Percentiles rank a stretch among this genome's conserved stretches.
Evolutionary conservation across 306 rosid genomes (phyloP).

Genomic region (Citrullus colocynthis): DNA sequence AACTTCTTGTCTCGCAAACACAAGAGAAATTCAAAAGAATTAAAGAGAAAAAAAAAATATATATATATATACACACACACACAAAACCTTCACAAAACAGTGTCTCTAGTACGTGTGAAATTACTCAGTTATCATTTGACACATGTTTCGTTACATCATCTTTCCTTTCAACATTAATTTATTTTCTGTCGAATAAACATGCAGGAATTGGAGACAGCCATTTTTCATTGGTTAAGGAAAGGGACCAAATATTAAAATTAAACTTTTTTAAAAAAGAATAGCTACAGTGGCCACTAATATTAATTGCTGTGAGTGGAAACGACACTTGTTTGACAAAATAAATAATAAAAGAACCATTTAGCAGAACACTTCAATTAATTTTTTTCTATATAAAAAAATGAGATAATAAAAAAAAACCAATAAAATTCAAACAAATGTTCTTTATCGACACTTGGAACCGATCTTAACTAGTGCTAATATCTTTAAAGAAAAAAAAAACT

Average conservation of each 20-base stretch:
- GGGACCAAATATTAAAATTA: not conserved
- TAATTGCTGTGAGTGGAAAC: not conserved
- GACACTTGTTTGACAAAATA: conserved; percentile 1
- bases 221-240: not conserved
- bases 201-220: not conserved
- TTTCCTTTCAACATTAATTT: not conserved
- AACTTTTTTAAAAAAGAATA: not conserved
- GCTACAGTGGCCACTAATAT: not conserved
- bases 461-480: not conserved
- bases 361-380: not conserved
- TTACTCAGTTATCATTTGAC: not conserved
- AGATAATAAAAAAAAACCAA: not conserved
- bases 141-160: not conserved
- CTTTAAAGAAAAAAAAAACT: not conserved
- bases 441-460: not conserved
- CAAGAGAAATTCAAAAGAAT: too few relatives aligned
- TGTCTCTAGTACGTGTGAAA: not conserved
- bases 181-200: not conserved
- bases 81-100: not conserved
- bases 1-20: not conserved
- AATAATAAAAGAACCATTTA: not conserved
- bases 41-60: too few relatives aligned
- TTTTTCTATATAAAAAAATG: accelerated
- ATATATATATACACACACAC: too few relatives aligned
- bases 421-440: not conserved